These are phyloP conservation scores for Rhizopus delemar DNA, from an alignment of 371 early-diverging fungal species.

Conservation along the genomic window DNA sequence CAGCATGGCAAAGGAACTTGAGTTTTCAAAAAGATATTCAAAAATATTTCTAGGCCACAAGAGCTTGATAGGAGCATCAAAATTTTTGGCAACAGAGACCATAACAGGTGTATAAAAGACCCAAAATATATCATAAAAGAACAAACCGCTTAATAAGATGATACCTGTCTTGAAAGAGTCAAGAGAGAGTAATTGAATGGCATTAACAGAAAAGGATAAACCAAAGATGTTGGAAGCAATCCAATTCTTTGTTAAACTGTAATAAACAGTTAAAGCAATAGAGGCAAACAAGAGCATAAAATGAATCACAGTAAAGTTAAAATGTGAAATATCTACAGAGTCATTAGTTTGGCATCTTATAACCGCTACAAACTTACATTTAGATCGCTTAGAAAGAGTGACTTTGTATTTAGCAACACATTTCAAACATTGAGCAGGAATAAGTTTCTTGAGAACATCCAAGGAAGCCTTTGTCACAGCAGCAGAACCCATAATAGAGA, in stretches of 20 bases:
- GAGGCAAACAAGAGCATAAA: conserved; percentile 60
- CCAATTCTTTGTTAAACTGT: conserved; percentile 90
- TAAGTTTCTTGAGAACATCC: conserved; percentile 49
- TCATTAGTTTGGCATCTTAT: background rate
- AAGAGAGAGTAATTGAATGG: conserved; percentile 84
- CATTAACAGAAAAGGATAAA: conserved; percentile 82
- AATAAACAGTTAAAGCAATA: conserved; percentile 69
- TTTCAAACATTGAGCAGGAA: conserved; percentile 53
- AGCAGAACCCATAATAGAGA: conserved; percentile 79
- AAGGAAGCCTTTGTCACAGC: conserved; percentile 73
- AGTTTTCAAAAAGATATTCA: conserved; percentile 42
- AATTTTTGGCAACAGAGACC: conserved; percentile 96
- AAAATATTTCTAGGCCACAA: conserved; percentile 84
- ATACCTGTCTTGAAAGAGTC: conserved; percentile 96
- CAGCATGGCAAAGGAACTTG: conserved; percentile 84
- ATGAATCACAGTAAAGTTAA: conserved; percentile 78
- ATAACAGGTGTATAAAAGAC: conserved; percentile 98
- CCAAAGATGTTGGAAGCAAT: conserved; percentile 89
- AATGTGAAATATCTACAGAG: conserved; percentile 56
- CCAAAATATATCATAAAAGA: conserved; percentile 98
- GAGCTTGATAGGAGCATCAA: conserved; percentile 97
- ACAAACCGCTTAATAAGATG: conserved; percentile 87
- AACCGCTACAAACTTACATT: conserved; percentile 51
- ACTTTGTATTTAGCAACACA: conserved; percentile 69
- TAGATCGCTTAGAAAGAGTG: conserved; percentile 66